These are phyloP conservation scores for Eugenia klotzschiana DNA, from an alignment of 441 rosid species.

Conservation along the genomic window DNA sequence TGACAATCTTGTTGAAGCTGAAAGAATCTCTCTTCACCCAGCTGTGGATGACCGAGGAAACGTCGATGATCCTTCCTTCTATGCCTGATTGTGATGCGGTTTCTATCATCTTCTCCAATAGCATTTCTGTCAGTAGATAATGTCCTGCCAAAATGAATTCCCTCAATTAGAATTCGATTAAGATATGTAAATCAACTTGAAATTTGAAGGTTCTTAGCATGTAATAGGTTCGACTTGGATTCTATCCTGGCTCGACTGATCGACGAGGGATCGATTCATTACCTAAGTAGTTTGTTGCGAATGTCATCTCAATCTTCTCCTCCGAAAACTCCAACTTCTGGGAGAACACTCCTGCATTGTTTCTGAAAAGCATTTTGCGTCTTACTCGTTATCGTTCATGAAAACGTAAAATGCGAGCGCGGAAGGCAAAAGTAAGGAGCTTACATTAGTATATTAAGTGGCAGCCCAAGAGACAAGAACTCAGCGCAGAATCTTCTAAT, in stretches of 20 bases:
- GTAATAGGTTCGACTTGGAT: neutral
- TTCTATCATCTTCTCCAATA: slow-evolving; percentile 66
- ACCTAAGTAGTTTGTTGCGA: slow-evolving; percentile 86
- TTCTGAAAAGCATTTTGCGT: slow-evolving; percentile 28
- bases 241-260: neutral
- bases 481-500: slow-evolving; percentile 48
- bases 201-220: neutral
- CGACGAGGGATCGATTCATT: neutral
- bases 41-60: slow-evolving; percentile 75
- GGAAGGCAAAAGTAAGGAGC: slow-evolving; percentile 3
- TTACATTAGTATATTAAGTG: slow-evolving; percentile 80
- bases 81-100: slow-evolving; percentile 53
- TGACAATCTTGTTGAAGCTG: slow-evolving; percentile 43
- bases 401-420: neutral
- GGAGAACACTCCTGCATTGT: slow-evolving; percentile 79
- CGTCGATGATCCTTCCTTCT: slow-evolving; percentile 71
- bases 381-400: neutral
- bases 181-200: neutral
- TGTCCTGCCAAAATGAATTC: slow-evolving; percentile 46
- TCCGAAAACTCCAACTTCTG: slow-evolving; percentile 73
- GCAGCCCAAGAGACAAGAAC: slow-evolving; percentile 55
- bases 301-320: slow-evolving; percentile 84
- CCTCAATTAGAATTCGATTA: neutral
- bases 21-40: slow-evolving; percentile 65
- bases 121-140: slow-evolving; percentile 64